Percentiles rank a stretch among this genome's conserved stretches.
These are phyloP conservation scores for Rhizopus arrhizus DNA, from an alignment of 371 early-diverging fungal species.

Conservation along the genomic window DNA sequence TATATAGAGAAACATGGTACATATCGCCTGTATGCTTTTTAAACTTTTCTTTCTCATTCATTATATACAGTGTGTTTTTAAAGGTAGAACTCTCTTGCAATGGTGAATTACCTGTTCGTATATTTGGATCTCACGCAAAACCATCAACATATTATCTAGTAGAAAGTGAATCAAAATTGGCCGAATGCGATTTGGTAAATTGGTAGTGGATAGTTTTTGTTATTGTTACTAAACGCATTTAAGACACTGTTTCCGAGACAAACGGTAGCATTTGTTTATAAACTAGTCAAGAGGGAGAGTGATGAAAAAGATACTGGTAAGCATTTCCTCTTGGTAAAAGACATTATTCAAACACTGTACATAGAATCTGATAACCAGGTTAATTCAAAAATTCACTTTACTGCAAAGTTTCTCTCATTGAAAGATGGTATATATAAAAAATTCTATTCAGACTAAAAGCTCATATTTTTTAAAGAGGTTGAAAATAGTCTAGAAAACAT, in stretches of 20 bases:
- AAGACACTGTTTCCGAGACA: conserved; percentile 68
- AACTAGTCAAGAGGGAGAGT: conserved; percentile 49
- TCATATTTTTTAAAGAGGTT: conserved; percentile 54
- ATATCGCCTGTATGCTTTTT: not conserved
- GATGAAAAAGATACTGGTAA: conserved; percentile 6
- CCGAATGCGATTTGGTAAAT: conserved; percentile 56
- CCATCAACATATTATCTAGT: conserved; percentile 51
- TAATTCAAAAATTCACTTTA: conserved; percentile 57
- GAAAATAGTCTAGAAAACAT: conserved; percentile 58
- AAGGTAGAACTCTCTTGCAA: conserved; percentile 63
- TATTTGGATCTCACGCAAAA: conserved; percentile 50
- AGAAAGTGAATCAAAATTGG: conserved; percentile 39
- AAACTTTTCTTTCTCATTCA: not conserved
- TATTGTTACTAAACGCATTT: not conserved
- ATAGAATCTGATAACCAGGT: conserved; percentile 17
- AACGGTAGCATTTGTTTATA: conserved; percentile 64
- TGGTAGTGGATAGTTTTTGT: not conserved
- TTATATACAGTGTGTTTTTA: conserved; percentile 48
- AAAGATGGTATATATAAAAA: conserved; percentile 51
- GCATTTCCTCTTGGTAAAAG: not conserved
- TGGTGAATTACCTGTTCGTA: conserved; percentile 62
- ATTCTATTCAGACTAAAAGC: not conserved
- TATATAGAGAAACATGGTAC: conserved; percentile 64
- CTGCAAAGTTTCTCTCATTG: conserved; percentile 57
- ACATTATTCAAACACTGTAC: not conserved